These are phyloP conservation scores for Tetraselmis striata DNA, from an alignment of 139 green algal species.

Conservation along the genomic window DNA sequence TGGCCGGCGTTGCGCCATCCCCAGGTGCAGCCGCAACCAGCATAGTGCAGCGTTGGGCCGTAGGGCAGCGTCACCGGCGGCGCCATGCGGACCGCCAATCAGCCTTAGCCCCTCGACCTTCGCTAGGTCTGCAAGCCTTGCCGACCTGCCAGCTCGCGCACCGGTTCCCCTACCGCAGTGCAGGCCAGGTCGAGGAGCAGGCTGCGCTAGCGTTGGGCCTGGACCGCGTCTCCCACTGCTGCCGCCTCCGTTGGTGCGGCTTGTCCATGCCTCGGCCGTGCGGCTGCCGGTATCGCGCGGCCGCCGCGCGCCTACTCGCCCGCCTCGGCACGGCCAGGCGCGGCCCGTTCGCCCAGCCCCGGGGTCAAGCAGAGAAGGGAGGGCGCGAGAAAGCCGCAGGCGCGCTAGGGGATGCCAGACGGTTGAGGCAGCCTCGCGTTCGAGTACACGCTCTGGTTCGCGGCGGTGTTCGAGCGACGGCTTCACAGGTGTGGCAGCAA, in stretches of 20 bases:
- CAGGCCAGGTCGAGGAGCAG: neutral
- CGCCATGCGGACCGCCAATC: neutral
- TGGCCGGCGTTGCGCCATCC: conserved; percentile 13
- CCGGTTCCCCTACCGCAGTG: neutral
- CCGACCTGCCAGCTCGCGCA: neutral
- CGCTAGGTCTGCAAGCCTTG: neutral
- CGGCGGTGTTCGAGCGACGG: too few relatives aligned
- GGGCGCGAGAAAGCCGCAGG: too few relatives aligned
- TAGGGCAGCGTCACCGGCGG: conserved; percentile 14
- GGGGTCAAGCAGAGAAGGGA: too few relatives aligned
- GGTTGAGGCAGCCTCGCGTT: too few relatives aligned
- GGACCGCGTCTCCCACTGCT: neutral
- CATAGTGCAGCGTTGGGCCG: conserved; percentile 34
- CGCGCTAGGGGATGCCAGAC: too few relatives aligned
- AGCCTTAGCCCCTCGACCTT: neutral
- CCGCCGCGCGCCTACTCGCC: too few relatives aligned
- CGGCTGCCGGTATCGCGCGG: too few relatives aligned
- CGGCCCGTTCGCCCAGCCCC: too few relatives aligned
- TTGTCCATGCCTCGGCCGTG: neutral
- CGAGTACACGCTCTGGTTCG: too few relatives aligned
- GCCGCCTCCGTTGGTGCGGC: neutral
- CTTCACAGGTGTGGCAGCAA: too few relatives aligned
- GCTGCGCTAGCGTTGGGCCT: neutral
- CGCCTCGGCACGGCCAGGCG: too few relatives aligned
- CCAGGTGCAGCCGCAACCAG: conserved; percentile 33